Conservation (phyloP, 257 asterid genomes). For the Euphrasia confusa region DNA sequence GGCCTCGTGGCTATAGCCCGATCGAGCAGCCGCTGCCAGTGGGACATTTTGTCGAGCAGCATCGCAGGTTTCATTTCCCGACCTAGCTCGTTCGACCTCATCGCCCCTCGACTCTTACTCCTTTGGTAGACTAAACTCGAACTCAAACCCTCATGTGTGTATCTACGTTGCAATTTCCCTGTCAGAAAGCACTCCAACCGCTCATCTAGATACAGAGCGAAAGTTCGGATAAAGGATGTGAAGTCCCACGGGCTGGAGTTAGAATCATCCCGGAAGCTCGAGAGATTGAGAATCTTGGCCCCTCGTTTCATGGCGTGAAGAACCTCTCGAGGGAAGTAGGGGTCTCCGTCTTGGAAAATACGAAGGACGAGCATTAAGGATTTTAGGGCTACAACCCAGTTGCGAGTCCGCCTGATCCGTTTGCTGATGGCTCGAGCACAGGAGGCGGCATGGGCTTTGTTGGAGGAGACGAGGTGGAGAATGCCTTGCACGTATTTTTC, state of each 20-base stretch:
- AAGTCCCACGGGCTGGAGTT: constrained; percentile 78
- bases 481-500: constrained; percentile 46
- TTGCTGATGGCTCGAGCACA: constrained; percentile 76
- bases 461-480: constrained; percentile 58
- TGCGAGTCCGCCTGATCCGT: constrained; percentile 68
- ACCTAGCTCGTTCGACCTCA: constrained; percentile 38
- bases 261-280: constrained; percentile 66
- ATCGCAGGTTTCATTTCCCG: constrained; percentile 66
- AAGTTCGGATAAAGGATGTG: constrained; percentile 64
- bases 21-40: constrained; percentile 72
- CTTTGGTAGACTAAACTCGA: constrained; percentile 22
- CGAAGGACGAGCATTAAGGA: constrained; percentile 68
- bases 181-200: constrained; percentile 73
- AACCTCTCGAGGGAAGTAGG: constrained; percentile 79
- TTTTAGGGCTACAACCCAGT: constrained; percentile 72
- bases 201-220: constrained; percentile 80
- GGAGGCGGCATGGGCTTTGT: constrained; percentile 61
- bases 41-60: constrained; percentile 59
- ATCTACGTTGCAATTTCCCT: constrained; percentile 64
- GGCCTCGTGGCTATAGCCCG: constrained; percentile 73
- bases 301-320: constrained; percentile 82
- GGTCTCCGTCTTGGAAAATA: constrained; percentile 81
- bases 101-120: constrained; percentile 17
- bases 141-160: constrained; percentile 23
- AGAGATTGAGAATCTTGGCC: constrained; percentile 64